phyloP scores from a whole-genome alignment of 139 green algal genomes.

The Asterochloris erici region DNA sequence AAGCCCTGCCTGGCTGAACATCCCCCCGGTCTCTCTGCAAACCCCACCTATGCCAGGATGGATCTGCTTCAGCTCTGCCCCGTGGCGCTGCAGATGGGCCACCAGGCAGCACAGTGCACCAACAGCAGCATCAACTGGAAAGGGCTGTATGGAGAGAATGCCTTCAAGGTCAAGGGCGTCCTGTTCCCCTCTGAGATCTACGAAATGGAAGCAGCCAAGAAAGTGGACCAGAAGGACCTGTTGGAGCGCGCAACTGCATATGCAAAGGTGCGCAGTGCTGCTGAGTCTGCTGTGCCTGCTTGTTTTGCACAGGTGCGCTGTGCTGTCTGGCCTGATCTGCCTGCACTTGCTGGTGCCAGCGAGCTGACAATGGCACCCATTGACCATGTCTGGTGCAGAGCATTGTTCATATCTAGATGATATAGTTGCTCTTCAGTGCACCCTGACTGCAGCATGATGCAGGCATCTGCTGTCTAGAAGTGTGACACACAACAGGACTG shows the following conservation, averaged over 20 bases:
- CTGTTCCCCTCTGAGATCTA: slow-evolving; percentile 70
- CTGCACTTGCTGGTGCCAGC: no score
- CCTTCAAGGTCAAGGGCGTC: slow-evolving; percentile 62
- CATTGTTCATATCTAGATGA: not conserved
- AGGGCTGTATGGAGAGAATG: slow-evolving; percentile 78
- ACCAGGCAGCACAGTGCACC: slow-evolving; percentile 82
- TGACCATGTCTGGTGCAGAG: not conserved
- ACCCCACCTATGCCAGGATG: not conserved
- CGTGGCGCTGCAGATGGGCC: slow-evolving; percentile 60
- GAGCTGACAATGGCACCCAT: no score
- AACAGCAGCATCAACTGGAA: slow-evolving; percentile 90
- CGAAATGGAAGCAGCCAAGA: slow-evolving; percentile 40
- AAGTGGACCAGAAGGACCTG: slow-evolving; percentile 58
- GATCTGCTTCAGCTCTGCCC: not conserved
- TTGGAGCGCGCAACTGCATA: slow-evolving; percentile 56
- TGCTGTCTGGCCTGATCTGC: not conserved
- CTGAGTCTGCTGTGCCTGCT: not conserved
- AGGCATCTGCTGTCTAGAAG: no score
- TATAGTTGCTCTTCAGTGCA: not conserved
- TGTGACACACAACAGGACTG: no score
- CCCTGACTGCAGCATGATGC: not conserved
- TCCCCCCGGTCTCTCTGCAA: not conserved
- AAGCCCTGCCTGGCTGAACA: not conserved
- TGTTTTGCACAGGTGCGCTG: not conserved
- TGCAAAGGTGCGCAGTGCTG: slow-evolving; percentile 31